These are phyloP conservation scores for Gyromitra esculenta DNA, from an alignment of 2,329 filamentous ascomycete genomes.

Conservation along the genomic window DNA sequence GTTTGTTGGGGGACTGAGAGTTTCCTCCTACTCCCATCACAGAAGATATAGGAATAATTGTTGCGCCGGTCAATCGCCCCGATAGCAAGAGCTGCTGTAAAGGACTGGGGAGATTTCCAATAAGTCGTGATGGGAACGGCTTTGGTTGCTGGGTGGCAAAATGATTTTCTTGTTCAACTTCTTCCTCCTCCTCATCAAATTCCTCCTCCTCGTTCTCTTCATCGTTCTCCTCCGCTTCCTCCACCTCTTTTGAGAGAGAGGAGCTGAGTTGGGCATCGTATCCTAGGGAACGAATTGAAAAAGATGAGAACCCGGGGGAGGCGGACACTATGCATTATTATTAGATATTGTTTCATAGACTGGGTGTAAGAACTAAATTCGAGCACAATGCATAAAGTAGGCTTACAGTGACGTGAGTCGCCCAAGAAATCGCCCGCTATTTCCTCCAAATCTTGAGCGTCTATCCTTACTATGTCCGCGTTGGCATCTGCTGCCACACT, in stretches of 20 bases:
- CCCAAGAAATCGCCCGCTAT: slow-evolving; percentile 75
- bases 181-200: slow-evolving; percentile 61
- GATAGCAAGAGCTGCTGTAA: slow-evolving; percentile 37
- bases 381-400: not conserved
- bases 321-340: slow-evolving; percentile 31
- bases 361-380: not conserved
- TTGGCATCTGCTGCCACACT: slow-evolving; percentile 70
- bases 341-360: slow-evolving; percentile 10
- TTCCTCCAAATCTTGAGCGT: slow-evolving; percentile 75
- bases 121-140: slow-evolving; percentile 4
- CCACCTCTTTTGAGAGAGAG: slow-evolving; percentile 56
- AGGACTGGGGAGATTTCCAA: slow-evolving; percentile 16
- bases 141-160: not conserved
- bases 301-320: slow-evolving; percentile 55
- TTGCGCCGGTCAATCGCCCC: slow-evolving; percentile 38
- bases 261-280: slow-evolving; percentile 58
- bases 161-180: slow-evolving; percentile 33
- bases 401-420: slow-evolving; percentile 66
- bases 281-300: slow-evolving; percentile 60
- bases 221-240: slow-evolving; percentile 65
- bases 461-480: slow-evolving; percentile 74
- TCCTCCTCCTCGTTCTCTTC: slow-evolving; percentile 63
- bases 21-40: not conserved
- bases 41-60: slow-evolving; percentile 40
- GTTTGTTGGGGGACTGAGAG: slow-evolving; percentile 3